Evolutionary conservation across 2,329 filamentous ascomycete species (phyloP).

Genomic region (Neopestalotiopsis sp.): DNA sequence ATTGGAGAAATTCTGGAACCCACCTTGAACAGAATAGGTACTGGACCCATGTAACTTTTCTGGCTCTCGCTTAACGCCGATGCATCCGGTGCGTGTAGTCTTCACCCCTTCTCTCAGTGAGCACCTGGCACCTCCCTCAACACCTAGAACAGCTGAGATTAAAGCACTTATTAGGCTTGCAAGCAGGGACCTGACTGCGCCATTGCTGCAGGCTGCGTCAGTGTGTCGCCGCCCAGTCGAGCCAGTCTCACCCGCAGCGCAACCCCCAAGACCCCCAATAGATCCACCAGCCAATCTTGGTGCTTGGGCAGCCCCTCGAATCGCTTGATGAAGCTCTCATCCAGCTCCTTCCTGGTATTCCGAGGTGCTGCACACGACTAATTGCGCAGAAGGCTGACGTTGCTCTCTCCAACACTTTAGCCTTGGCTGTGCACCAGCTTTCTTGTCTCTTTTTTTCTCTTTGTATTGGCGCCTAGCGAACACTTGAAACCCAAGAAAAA

Average conservation of each 20-base stretch:
- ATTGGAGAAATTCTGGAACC: background rate
- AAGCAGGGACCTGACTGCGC: background rate
- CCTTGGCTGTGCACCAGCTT: slow-evolving; percentile 7
- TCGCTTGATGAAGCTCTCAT: background rate
- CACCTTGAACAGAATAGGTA: background rate
- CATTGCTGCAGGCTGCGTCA: slow-evolving; percentile 19
- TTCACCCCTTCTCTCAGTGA: background rate
- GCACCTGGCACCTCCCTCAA: background rate
- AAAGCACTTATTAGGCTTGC: slow-evolving; percentile 9
- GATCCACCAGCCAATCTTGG: slow-evolving; percentile 13
- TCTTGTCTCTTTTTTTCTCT: background rate
- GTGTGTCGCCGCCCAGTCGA: slow-evolving; percentile 9
- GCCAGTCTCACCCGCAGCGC: slow-evolving; percentile 16
- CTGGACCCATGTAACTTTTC: background rate
- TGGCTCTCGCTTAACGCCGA: background rate
- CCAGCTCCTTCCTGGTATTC: background rate
- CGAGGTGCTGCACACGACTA: slow-evolving; percentile 11
- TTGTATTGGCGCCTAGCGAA: background rate
- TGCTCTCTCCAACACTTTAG: slow-evolving; percentile 6
- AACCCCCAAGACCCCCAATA: slow-evolving; percentile 12
- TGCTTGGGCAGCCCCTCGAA: slow-evolving; percentile 3
- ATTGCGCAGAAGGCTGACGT: slow-evolving; percentile 20
- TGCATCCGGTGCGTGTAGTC: background rate
- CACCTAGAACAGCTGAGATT: slow-evolving; percentile 2
- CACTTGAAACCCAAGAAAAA: background rate